phyloP scores from a whole-genome alignment of 164 flowering plant species.

The Liriodendron chinense region DNA sequence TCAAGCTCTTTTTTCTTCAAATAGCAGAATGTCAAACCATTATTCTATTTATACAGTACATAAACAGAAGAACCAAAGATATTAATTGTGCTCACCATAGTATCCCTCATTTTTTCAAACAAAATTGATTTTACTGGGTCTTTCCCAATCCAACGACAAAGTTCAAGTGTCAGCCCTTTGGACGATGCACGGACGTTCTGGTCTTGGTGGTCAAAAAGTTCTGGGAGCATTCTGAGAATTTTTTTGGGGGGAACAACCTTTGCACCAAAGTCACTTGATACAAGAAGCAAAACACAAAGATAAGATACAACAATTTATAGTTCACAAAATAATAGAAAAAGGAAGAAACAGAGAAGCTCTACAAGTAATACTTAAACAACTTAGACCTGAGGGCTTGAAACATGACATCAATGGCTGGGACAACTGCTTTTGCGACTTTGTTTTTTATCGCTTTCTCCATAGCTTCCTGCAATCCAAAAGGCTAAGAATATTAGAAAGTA shows the following conservation, averaged over 20 bases:
- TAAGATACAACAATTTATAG: not conserved
- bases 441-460: constrained; percentile 99
- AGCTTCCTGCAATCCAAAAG: constrained; percentile 55
- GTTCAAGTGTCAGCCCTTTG: constrained; percentile 95
- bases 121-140: constrained; percentile 90
- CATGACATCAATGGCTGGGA: constrained; percentile 99
- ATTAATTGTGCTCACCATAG: constrained; percentile 61
- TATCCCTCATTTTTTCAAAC: constrained; percentile 98
- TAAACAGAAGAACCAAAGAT: not conserved
- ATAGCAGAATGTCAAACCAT: not conserved
- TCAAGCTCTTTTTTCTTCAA: constrained; percentile 96
- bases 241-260: constrained; percentile 94
- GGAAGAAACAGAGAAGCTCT: not conserved
- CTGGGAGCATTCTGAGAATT: constrained; percentile 96
- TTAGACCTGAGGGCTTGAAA: constrained; percentile 92
- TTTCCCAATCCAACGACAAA: constrained; percentile 99
- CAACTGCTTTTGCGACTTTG: constrained; percentile 99
- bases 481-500: not conserved
- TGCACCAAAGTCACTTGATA: constrained; percentile 85
- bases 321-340: not conserved
- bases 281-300: not conserved
- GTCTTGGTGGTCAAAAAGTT: constrained; percentile 98
- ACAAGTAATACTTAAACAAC: not conserved
- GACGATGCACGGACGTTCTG: constrained; percentile 99
- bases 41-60: not conserved